Evolutionary conservation across 2,329 filamentous ascomycete genomes (phyloP).

Genomic region (Aspergillus sp.): DNA sequence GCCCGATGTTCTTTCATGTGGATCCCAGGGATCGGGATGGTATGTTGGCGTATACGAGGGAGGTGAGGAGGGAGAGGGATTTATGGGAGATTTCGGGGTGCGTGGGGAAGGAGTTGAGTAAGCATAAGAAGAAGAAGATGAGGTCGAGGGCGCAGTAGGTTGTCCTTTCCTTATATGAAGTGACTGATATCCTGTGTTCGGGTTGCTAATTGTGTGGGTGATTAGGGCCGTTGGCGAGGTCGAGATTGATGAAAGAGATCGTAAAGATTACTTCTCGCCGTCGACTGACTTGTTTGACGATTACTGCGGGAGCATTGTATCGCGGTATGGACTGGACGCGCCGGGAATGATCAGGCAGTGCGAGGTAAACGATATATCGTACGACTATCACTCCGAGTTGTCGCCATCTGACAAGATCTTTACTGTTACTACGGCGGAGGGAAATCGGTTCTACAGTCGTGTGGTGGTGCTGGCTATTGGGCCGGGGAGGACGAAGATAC

Average conservation of each 20-base stretch:
- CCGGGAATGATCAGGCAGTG: constrained; percentile 61
- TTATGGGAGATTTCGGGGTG: constrained; percentile 71
- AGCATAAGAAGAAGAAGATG: constrained; percentile 72
- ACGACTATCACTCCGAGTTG: constrained; percentile 50
- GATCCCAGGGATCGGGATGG: constrained; percentile 76
- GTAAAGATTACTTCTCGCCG: constrained; percentile 70
- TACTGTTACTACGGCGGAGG: constrained; percentile 60
- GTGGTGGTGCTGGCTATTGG: constrained; percentile 72
- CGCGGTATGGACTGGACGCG: constrained; percentile 59
- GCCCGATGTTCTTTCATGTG: constrained; percentile 81
- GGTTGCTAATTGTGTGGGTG: constrained; percentile 11
- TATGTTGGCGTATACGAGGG: constrained; percentile 68
- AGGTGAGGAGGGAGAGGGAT: constrained; percentile 62
- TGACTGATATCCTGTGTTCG: background rate
- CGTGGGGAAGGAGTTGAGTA: constrained; percentile 77
- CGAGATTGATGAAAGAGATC: constrained; percentile 66
- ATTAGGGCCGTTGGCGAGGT: constrained; percentile 37
- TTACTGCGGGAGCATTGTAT: constrained; percentile 61
- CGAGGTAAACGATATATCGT: constrained; percentile 63
- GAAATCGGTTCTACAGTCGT: constrained; percentile 57
- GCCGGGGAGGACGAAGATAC: constrained; percentile 61
- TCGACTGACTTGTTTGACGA: constrained; percentile 63
- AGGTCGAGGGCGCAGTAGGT: constrained; percentile 46
- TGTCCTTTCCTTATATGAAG: background rate
- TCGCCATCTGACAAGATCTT: constrained; percentile 60